phyloP scores from a whole-genome alignment of 1,284 basidiomycete genomes.

The Cutaneotrichosporon sp. region DNA sequence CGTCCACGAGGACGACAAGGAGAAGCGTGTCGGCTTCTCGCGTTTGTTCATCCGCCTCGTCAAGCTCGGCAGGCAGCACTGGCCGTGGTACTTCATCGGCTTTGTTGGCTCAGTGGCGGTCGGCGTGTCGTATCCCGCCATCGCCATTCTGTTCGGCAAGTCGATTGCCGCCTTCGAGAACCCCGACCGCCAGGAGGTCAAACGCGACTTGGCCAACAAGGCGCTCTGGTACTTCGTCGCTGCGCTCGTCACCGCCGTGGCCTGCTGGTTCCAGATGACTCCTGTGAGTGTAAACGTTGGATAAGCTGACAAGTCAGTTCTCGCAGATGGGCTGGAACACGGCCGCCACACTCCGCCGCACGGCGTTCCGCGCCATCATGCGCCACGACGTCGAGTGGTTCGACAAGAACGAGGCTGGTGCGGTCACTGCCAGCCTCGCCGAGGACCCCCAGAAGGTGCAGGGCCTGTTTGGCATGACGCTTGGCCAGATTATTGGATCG shows the following conservation, averaged over 20 bases:
- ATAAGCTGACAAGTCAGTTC: slow-evolving; percentile 55
- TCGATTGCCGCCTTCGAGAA: slow-evolving; percentile 67
- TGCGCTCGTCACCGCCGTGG: slow-evolving; percentile 67
- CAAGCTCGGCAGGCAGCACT: slow-evolving; percentile 42
- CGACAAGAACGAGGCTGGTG: slow-evolving; percentile 78
- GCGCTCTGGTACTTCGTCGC: slow-evolving; percentile 83
- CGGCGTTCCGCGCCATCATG: slow-evolving; percentile 73
- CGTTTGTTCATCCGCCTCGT: slow-evolving; percentile 17
- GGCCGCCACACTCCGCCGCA: slow-evolving; percentile 66
- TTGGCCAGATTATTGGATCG: slow-evolving; percentile 80
- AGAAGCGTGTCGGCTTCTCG: neutral
- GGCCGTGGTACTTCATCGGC: slow-evolving; percentile 47
- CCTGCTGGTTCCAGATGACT: slow-evolving; percentile 65
- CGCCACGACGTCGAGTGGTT: slow-evolving; percentile 88
- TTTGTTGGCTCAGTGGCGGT: slow-evolving; percentile 39
- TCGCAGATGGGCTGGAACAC: slow-evolving; percentile 66
- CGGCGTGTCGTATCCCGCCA: slow-evolving; percentile 85
- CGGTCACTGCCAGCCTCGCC: slow-evolving; percentile 75
- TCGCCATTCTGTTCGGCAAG: slow-evolving; percentile 75
- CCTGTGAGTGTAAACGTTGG: no score
- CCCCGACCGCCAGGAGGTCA: slow-evolving; percentile 50
- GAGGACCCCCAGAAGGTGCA: slow-evolving; percentile 92
- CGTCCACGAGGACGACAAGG: slow-evolving; percentile 8
- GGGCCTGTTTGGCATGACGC: slow-evolving; percentile 83
- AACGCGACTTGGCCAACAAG: slow-evolving; percentile 34